These are phyloP conservation scores for Penstemon eatonii DNA, from an alignment of 257 asterid genomes.

Conservation along the genomic window DNA sequence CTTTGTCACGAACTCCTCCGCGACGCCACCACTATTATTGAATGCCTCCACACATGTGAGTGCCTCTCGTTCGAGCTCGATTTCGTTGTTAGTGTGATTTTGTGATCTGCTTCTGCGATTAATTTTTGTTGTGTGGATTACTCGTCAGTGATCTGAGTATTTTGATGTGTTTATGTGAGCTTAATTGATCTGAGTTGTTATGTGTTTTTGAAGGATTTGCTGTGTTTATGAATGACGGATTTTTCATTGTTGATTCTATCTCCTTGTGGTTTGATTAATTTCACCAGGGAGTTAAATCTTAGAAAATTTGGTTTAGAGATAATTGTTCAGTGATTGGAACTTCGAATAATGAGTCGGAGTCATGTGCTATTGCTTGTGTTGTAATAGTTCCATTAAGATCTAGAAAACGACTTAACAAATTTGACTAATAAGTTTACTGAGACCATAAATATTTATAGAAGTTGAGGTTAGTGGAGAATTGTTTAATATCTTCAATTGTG, in stretches of 20 bases:
- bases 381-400: constrained; percentile 22
- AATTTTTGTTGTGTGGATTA: constrained; percentile 23
- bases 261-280: constrained; percentile 15
- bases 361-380: neutral
- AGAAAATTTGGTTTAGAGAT: constrained; percentile 17
- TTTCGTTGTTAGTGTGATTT: neutral
- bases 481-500: constrained; percentile 9
- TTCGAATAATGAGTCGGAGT: constrained; percentile 5
- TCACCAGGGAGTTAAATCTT: constrained; percentile 10
- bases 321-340: constrained; percentile 1
- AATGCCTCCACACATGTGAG: constrained; percentile 97
- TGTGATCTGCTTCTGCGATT: constrained; percentile 40
- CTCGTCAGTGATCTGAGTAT: constrained; percentile 28
- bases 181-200: constrained; percentile 23
- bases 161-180: constrained; percentile 24
- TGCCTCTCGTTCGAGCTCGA: constrained; percentile 5
- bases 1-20: constrained; percentile 82
- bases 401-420: neutral
- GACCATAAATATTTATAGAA: neutral
- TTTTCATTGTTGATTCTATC: neutral
- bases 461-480: neutral
- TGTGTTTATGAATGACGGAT: neutral
- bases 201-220: constrained; percentile 15
- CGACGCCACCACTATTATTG: constrained; percentile 92
- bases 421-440: neutral